phyloP scores from a whole-genome alignment of 805 yeast genomes.

The Saccharomycodes ludwigii region DNA sequence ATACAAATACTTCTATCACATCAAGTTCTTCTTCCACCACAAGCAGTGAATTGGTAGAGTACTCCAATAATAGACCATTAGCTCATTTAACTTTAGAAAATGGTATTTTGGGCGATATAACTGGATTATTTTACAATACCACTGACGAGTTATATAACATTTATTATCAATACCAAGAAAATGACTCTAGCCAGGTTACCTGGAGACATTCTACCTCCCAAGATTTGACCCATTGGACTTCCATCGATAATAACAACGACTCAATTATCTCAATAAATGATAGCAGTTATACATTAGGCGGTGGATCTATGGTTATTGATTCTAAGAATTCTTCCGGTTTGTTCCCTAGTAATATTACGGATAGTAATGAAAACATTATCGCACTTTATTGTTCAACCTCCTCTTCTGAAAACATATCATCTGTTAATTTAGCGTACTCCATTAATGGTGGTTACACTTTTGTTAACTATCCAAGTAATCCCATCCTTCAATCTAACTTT shows the following conservation, averaged over 20 bases:
- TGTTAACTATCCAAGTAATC: conserved; percentile 22
- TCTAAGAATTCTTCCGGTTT: conserved; percentile 26
- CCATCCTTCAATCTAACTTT: conserved; percentile 19
- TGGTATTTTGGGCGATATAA: conserved; percentile 35
- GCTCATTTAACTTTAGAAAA: conserved; percentile 24
- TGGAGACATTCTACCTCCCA: conserved; percentile 33
- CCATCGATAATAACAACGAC: conserved; percentile 18
- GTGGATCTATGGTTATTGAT: conserved; percentile 28
- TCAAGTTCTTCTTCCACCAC: no score
- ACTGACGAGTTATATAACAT: conserved; percentile 22
- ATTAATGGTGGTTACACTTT: conserved; percentile 18
- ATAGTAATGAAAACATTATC: conserved; percentile 27
- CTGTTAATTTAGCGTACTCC: conserved; percentile 23
- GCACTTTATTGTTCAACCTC: no score
- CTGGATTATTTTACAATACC: conserved; percentile 26
- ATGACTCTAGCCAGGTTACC: conserved; percentile 22
- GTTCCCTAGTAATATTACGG: conserved; percentile 18
- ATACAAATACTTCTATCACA: no score
- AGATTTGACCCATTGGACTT: conserved; percentile 26
- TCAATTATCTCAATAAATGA: conserved; percentile 22
- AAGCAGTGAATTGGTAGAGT: no score
- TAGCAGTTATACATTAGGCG: conserved; percentile 24
- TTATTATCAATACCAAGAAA: conserved; percentile 29
- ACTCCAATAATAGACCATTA: conserved; percentile 10
- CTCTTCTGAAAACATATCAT: no score